Conservation (phyloP, 768 basidiomycete genomes). For the Nidula microcarpa region DNA sequence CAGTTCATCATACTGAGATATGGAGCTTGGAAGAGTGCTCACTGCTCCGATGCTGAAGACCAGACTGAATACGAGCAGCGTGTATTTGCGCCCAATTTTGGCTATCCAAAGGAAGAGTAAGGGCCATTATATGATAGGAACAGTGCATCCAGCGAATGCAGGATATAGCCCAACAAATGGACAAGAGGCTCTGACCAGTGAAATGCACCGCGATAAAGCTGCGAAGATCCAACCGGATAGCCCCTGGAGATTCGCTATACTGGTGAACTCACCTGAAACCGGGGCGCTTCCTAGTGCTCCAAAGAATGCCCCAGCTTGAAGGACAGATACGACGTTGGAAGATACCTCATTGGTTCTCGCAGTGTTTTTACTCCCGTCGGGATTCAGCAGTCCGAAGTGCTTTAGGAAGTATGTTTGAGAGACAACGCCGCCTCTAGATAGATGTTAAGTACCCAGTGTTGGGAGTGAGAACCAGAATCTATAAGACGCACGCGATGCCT, state of each 20-base stretch:
- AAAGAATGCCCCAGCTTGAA: conserved; percentile 88
- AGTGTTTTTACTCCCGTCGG: conserved; percentile 36
- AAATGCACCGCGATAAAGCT: too few species aligned
- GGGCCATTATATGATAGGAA: background rate
- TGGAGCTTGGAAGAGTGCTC: conserved; percentile 12
- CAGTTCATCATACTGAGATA: background rate
- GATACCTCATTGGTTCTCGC: conserved; percentile 48
- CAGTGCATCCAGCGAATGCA: background rate
- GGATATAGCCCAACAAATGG: background rate
- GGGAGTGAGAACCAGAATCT: too few species aligned
- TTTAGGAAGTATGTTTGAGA: conserved; percentile 54
- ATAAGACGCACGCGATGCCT: too few species aligned
- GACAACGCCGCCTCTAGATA: conserved; percentile 63
- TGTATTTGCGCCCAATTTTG: conserved; percentile 61
- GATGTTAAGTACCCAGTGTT: too few species aligned
- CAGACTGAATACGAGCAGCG: conserved; percentile 55
- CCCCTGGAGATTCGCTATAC: background rate
- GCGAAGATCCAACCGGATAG: too few species aligned
- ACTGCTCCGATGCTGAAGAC: conserved; percentile 77
- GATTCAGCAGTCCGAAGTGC: conserved; percentile 56
- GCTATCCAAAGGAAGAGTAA: conserved; percentile 28
- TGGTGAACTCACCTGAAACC: conserved; percentile 55
- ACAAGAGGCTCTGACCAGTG: too few species aligned
- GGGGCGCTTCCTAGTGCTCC: conserved; percentile 76
- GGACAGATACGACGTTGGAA: conserved; percentile 82